Evolutionary conservation across 352 stramenopile species (phyloP), one percentile per base, ranked within the genome.

Genomic region (Pelagophyceae sp.): DNA sequence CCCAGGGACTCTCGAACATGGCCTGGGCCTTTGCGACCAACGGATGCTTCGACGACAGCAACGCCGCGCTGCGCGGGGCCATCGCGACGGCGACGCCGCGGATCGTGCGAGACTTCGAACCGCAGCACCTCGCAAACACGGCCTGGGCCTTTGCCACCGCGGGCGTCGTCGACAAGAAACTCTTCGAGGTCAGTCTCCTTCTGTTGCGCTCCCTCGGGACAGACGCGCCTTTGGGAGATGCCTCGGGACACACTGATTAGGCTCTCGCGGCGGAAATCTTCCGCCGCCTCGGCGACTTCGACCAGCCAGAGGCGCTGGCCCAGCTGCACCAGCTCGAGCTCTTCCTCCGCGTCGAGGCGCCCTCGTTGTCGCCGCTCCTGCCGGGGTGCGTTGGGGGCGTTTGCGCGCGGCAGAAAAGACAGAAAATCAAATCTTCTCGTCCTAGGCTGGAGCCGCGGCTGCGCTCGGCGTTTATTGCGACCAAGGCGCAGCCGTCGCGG

Each of bases 81-180:
- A 54, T 54, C 45, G 45, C 45, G 11, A 60, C 78, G 23, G 32
- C 78, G 64, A 76, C 58, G 65, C 25, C 51, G 51, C 78, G 72
- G 20, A 81, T 81, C 1, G 77, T 82, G 23, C 51, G 71, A 31
- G 27, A n/a, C 33, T 89, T 89, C 76, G 84, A 87, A 75, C 40
- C 81, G 20, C 85, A 89, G 82, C 85, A 90, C 78, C 82, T 84
- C 75, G 29, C 67, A 1, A 74, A 74, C 67, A 58, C 67, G 37
- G 67, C 67, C 35, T 74, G 67, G 67, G 67, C 67, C 38, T 74
- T 54, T 37, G 67, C 67, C 15, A 74, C 67, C 33, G 23, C 23
- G 45, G 45, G 45, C 45, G 11, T 54, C 45, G 67, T 6, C 38
- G 67, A 71, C 61, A 6, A 23, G 67, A 1, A 17, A 1, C 38